phyloP scores from a whole-genome alignment of 345 rosid genomes.

The Rhodamnia argentea region DNA sequence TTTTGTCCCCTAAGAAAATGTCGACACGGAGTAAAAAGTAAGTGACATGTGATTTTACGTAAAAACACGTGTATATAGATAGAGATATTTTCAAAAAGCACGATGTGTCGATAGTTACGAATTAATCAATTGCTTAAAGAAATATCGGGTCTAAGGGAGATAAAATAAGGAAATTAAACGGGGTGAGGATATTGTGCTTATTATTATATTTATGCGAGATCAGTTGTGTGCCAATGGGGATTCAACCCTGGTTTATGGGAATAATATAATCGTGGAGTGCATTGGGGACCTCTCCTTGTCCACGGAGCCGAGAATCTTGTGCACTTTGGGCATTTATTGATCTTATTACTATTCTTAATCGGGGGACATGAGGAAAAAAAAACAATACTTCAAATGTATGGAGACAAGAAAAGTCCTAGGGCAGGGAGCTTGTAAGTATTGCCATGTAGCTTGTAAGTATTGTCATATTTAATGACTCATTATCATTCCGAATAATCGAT shows the following conservation, averaged over 20 bases:
- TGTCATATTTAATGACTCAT: neutral
- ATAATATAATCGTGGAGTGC: neutral
- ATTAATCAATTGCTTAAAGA: neutral
- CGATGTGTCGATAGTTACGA: neutral
- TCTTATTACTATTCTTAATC: neutral
- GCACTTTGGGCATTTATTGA: neutral
- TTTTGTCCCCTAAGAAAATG: too few species aligned
- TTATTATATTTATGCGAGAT: neutral
- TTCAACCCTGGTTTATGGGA: neutral
- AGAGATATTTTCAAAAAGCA: too few species aligned
- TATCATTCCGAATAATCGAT: neutral
- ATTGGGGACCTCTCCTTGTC: neutral
- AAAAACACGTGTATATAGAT: too few species aligned
- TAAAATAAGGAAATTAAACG: neutral
- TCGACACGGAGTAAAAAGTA: too few species aligned
- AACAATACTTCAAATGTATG: too few species aligned
- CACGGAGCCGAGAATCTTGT: neutral
- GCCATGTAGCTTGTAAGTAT: neutral
- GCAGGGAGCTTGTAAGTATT: neutral
- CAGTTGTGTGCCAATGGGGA: neutral
- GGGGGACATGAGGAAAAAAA: neutral
- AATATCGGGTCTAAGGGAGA: neutral
- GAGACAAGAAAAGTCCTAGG: neutral
- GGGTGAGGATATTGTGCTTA: neutral
- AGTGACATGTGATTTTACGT: too few species aligned